These are phyloP conservation scores for Aulographum hederae DNA, from an alignment of 2,329 filamentous ascomycete species.

Conservation along the genomic window DNA sequence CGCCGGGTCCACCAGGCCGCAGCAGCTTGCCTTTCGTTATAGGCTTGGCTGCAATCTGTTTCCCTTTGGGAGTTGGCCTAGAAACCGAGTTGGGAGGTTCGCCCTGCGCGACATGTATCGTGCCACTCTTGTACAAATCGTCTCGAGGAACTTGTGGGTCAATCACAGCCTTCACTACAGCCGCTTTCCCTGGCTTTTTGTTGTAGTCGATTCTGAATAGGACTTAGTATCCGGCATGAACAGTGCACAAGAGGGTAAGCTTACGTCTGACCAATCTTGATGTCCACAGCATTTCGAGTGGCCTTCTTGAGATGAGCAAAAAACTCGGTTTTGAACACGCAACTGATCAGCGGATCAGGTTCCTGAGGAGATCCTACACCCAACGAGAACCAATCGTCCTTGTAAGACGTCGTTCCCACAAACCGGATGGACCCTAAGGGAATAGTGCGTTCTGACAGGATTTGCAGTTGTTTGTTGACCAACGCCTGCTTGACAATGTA, in stretches of 20 bases:
- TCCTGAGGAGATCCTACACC: conserved; percentile 82
- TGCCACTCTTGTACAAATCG: conserved; percentile 87
- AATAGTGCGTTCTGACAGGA: conserved; percentile 64
- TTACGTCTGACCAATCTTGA: conserved; percentile 60
- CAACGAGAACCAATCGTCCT: conserved; percentile 94
- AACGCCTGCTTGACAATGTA: conserved; percentile 78
- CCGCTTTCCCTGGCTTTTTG: conserved; percentile 91
- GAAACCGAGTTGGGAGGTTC: conserved; percentile 71
- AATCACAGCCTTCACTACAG: conserved; percentile 75
- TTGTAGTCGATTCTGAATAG: conserved; percentile 61
- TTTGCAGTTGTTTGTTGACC: conserved; percentile 64
- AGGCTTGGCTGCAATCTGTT: conserved; percentile 69
- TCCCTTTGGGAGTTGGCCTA: conserved; percentile 69
- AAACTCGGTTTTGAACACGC: conserved; percentile 90
- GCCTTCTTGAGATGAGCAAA: conserved; percentile 77
- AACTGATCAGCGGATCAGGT: conserved; percentile 82
- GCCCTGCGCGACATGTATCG: conserved; percentile 70
- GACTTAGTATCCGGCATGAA: conserved; percentile 10
- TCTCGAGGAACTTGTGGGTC: conserved; percentile 54
- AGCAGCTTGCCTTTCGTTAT: conserved; percentile 90
- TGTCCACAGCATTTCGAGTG: conserved; percentile 61
- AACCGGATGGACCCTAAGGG: conserved; percentile 79
- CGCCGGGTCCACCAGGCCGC: conserved; percentile 71
- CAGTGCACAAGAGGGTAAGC: too few relatives aligned
- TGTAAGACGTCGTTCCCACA: conserved; percentile 59